phyloP scores from a whole-genome alignment of 345 rosid genomes.

The Pelargonium nanum region DNA sequence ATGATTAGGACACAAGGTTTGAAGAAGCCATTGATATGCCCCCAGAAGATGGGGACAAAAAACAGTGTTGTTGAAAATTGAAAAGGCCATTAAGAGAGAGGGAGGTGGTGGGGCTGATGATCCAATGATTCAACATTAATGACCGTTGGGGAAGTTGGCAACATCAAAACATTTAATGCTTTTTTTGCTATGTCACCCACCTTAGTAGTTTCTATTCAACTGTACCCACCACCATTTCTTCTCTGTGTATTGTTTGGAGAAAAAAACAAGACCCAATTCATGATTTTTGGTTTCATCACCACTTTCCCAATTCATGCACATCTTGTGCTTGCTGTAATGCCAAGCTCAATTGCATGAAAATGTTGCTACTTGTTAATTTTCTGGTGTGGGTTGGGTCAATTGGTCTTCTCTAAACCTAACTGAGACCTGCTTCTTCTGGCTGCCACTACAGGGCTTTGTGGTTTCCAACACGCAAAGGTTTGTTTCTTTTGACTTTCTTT shows the following conservation, averaged over 20 bases:
- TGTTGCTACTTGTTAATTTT: not conserved
- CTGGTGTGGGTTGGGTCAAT: not conserved
- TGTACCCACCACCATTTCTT: not conserved
- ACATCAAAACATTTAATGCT: not conserved
- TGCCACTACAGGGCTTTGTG: no score
- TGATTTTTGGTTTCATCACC: not conserved
- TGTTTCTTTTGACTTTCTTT: not conserved
- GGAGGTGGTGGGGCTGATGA: not conserved
- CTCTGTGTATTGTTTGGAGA: not conserved
- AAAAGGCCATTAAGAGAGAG: not conserved
- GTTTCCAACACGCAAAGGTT: not conserved
- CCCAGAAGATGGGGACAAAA: no score
- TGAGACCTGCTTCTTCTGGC: not conserved
- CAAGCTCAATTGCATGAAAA: not conserved
- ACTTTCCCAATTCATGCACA: not conserved
- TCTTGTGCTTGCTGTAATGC: not conserved
- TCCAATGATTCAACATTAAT: not conserved
- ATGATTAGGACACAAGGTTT: not conserved
- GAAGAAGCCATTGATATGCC: no score
- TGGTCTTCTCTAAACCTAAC: not conserved
- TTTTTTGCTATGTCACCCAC: no score
- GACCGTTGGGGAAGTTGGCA: not conserved
- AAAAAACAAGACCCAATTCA: not conserved
- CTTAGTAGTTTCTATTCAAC: not conserved
- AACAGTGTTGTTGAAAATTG: not conserved